Conservation (phyloP, 192 early-diverging fungal species). For the Rhizoclosmatium globosum region DNA sequence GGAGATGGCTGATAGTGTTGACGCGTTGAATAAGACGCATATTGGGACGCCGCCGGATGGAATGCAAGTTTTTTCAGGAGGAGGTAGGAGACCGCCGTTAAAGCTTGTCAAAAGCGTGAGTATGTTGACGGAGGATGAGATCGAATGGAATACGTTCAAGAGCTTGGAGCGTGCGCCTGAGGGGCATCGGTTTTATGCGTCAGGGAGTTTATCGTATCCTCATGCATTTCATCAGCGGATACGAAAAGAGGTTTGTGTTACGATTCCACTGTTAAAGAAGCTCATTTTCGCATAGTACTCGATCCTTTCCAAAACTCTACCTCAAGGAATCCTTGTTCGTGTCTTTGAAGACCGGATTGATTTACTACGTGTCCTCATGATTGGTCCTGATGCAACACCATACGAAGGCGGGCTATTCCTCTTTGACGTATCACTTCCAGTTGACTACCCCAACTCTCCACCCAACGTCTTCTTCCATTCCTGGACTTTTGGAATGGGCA, state of each 20-base stretch:
- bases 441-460: constrained; percentile 59
- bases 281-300: constrained; percentile 52
- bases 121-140: neutral
- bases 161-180: constrained; percentile 7
- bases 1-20: constrained; percentile 44
- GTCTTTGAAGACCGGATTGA: constrained; percentile 66
- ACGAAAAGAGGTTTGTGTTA: constrained; percentile 24
- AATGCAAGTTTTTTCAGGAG: neutral
- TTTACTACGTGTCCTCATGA: constrained; percentile 61
- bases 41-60: neutral
- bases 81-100: neutral
- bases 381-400: constrained; percentile 65
- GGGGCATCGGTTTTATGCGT: constrained; percentile 7
- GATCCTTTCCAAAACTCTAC: constrained; percentile 55
- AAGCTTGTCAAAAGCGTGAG: neutral
- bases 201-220: neutral
- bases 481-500: constrained; percentile 62
- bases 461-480: constrained; percentile 63
- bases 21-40: constrained; percentile 29
- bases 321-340: constrained; percentile 66
- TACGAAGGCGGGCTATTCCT: constrained; percentile 67
- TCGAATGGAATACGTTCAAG: constrained; percentile 20
- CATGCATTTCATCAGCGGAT: constrained; percentile 31
- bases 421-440: constrained; percentile 64
- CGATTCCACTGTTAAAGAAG: constrained; percentile 30